Conservation (phyloP, 352 stramenopile genomes). For the Saprolegnia diclina region DNA sequence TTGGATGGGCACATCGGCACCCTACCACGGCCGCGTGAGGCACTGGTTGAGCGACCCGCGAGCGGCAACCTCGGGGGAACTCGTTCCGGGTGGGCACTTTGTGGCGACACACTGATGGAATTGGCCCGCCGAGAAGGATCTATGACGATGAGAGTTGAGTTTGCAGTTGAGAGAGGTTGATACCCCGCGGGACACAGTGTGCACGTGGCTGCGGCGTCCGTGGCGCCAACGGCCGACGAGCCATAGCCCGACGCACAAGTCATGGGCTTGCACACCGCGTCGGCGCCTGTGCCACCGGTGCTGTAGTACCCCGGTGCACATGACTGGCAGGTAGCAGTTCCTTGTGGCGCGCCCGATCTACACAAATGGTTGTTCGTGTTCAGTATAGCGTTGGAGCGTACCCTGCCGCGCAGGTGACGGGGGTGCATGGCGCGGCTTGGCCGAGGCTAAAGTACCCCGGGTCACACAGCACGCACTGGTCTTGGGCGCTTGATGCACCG, state of each 20-base stretch:
- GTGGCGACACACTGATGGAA: constrained; percentile 14
- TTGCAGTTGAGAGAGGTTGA: not conserved
- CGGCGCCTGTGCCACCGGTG: constrained; percentile 23
- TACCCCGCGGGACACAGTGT: constrained; percentile 16
- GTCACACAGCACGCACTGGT: constrained; percentile 38
- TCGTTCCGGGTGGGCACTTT: constrained; percentile 1
- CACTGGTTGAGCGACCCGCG: not conserved
- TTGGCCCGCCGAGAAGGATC: constrained; percentile 11
- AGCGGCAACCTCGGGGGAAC: constrained; percentile 10
- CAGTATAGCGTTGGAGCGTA: not conserved
- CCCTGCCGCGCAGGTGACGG: constrained; percentile 34
- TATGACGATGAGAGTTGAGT: not conserved
- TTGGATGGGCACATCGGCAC: constrained; percentile 8
- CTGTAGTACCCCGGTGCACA: constrained; percentile 38
- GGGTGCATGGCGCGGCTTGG: constrained; percentile 31
- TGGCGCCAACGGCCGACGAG: constrained; percentile 29
- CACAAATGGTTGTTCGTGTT: not conserved
- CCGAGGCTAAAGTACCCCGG: constrained; percentile 37
- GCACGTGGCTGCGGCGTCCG: constrained; percentile 35
- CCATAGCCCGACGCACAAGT: constrained; percentile 31
- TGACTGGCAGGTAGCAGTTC: constrained; percentile 29
- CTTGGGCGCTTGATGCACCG: constrained; percentile 30
- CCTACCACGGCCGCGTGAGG: not conserved
- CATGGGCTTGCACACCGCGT: constrained; percentile 33
- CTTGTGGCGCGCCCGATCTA: constrained; percentile 31